Evolutionary conservation across 1,284 basidiomycete genomes (phyloP), one percentile per base, ranked within the genome.

Genomic region (Apiotrichum sp.): DNA sequence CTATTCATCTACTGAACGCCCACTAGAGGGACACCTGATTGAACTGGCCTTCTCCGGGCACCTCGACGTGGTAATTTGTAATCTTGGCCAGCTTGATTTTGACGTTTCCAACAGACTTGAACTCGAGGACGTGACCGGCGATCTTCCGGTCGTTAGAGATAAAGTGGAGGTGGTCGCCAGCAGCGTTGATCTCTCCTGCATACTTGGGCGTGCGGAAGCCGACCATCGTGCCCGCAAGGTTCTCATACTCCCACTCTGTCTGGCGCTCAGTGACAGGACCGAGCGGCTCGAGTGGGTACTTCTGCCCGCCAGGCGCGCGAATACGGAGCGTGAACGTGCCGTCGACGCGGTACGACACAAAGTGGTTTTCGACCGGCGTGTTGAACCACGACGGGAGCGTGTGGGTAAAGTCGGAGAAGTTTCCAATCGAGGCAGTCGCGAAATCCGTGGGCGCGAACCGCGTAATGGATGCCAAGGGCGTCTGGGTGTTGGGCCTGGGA

Each of bases 111-210:
- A 47, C 49, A 4, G 49, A 42, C 6, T 31, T 14, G 45, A 56
- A 47, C 54, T 51, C 45, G 29, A 56, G 49, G 6, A 56, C 54
- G 54, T 56, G 54, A 4, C 54, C 54, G 9, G 39, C 54, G 3
- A 36, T 36, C 22, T 14, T n/a, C 33, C 54, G 54, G 50, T 56
- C 50, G 22, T 32, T 38, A 4, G 49, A 47, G 39, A 56, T 47
- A 36, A 56, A 56, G 44, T 56, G 54, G 13, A 56, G 54, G 54
- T 56, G 54, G 54, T 56, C 54, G 22, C 54, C 54, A 13, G 49
- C 54, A n/a, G 54, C 54, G 39, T 56, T 56, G 33, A 56, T 42
- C 43, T 47, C 32, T 4, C 38, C 54, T 1, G 54, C 54, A 40
- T 56, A 56, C 45, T 47, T 31, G 33, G 54, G 54, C 45, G 49